Evolutionary conservation across 1,139 yeast species (phyloP).

Genomic region (Schwanniomyces etchellsii): DNA sequence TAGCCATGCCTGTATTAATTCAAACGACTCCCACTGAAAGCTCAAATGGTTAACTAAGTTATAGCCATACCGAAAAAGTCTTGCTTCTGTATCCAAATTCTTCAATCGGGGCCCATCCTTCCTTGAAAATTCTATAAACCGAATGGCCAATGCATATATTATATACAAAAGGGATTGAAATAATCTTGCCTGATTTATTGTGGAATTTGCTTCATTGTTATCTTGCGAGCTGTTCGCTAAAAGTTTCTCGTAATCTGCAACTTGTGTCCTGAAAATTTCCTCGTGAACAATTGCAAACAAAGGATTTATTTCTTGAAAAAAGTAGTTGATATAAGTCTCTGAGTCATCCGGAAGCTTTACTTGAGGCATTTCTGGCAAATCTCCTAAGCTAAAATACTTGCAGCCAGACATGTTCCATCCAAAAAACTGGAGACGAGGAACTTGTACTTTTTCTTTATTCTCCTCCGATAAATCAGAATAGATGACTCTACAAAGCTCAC

Average conservation of each 20-base stretch:
- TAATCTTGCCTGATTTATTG: slow-evolving; percentile 32
- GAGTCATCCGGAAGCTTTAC: slow-evolving; percentile 12
- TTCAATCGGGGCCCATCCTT: slow-evolving; percentile 27
- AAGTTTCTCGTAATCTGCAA: slow-evolving; percentile 26
- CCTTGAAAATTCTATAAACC: slow-evolving; percentile 46
- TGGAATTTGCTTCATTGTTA: slow-evolving; percentile 13
- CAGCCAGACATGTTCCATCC: slow-evolving; percentile 67
- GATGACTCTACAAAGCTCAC: slow-evolving; percentile 37
- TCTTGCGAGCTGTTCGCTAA: slow-evolving; percentile 4
- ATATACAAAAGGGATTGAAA: slow-evolving; percentile 50
- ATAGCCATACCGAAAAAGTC: slow-evolving; percentile 46
- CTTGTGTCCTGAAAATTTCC: slow-evolving; percentile 49
- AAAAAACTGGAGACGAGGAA: slow-evolving; percentile 56
- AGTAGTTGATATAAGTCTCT: slow-evolving; percentile 29
- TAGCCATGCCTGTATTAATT: slow-evolving; percentile 60
- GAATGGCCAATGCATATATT: slow-evolving; percentile 45
- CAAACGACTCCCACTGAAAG: slow-evolving; percentile 67
- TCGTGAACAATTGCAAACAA: slow-evolving; percentile 50
- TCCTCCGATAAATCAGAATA: slow-evolving; percentile 34
- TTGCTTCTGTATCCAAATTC: slow-evolving; percentile 40
- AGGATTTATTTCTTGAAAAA: slow-evolving; percentile 49
- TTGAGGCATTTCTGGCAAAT: slow-evolving; percentile 31
- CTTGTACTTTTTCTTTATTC: slow-evolving; percentile 28
- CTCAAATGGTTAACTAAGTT: slow-evolving; percentile 42
- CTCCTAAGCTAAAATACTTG: slow-evolving; percentile 39